Base-by-base conservation (phyloP, 2,329 filamentous ascomycete species). In the Sporothrix curviconia region DNA sequence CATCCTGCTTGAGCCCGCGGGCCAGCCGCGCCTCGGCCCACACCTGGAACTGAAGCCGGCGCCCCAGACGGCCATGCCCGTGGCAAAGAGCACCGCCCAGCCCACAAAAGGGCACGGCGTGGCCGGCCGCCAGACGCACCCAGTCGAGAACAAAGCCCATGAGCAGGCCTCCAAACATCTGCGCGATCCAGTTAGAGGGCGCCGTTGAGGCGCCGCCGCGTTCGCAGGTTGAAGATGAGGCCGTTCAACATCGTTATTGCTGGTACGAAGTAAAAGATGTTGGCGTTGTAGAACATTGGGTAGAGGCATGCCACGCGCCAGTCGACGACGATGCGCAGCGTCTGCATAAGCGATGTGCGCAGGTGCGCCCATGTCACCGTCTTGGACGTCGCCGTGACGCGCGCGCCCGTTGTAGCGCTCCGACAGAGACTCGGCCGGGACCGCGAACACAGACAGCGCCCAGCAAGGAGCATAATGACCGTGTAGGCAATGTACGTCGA, bases 271-370 rank as follows among this genome's bases (percentile, higher is more conserved):
- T 81, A 81, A 65, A 81, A 81, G 56, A 78, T 72, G 64, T 82
- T 92, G 69, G 84, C 87, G 50, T 84, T 81, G 68, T 87, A 80
- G 74, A 92, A 92, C 84, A 90, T 88, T 65, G 87, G 88, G 74
- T 90, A 92, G 22, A 92, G 73, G 61, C 70, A 76, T 7, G 74
- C 63, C 0, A 79, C 72, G 22, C 74, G 70, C 75, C 76, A 77
- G 51, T 74, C 70, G 58, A 66, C 68, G 37, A 76, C 63, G 32
- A 72, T 71, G 44, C 68, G 67, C 61, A 71, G 63, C 34, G 70
- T 66, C 19, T 69, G 70, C 43, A 66, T 62, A 36, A 69, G 60
- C 64, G 70, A 72, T 55, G 71, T 72, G 72, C 60, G 72, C 70
- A 12, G 66, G 51, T 58, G 57, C 8, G 44, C 64, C 14, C 70